phyloP scores from a whole-genome alignment of 163 green algal genomes.

The Prototheca wickerhamii region DNA sequence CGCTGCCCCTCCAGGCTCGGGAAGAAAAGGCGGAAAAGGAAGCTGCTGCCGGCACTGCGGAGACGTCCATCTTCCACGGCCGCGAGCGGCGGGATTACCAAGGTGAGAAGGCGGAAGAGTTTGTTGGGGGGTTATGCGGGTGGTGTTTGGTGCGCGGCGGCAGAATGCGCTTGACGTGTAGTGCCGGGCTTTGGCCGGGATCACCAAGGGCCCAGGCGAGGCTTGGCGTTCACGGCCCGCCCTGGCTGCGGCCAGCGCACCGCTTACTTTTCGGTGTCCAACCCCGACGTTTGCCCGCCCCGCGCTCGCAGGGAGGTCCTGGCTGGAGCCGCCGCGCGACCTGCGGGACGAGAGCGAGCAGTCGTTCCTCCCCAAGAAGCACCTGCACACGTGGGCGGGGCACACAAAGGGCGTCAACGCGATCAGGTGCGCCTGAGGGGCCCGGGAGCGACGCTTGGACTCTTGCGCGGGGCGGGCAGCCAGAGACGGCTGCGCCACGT shows the following conservation, averaged over 20 bases:
- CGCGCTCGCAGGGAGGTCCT: slow-evolving; percentile 53
- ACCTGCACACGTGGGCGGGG: slow-evolving; percentile 85
- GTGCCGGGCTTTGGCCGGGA: not conserved
- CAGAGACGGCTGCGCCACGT: not conserved
- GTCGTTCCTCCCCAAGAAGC: slow-evolving; percentile 86
- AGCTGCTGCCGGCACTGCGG: slow-evolving; percentile 32
- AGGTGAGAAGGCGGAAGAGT: slow-evolving; percentile 21
- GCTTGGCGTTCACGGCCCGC: not conserved
- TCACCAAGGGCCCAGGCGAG: not conserved
- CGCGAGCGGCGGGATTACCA: slow-evolving; percentile 78
- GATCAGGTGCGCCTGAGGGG: slow-evolving; percentile 43
- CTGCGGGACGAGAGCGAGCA: slow-evolving; percentile 59
- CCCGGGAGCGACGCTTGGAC: not conserved
- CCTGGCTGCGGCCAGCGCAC: not conserved
- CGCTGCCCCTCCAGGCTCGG: slow-evolving; percentile 30
- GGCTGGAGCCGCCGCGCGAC: slow-evolving; percentile 74
- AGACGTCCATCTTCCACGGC: slow-evolving; percentile 83
- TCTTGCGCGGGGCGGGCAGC: not conserved
- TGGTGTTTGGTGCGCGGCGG: not conserved
- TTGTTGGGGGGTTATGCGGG: not conserved
- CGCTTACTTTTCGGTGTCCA: not conserved
- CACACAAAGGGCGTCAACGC: slow-evolving; percentile 95
- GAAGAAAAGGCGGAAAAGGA: slow-evolving; percentile 45
- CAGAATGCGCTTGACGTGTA: not conserved
- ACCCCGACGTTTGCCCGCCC: not conserved